Conservation (phyloP, 345 rosid genomes). For the Carallia brachiata region DNA sequence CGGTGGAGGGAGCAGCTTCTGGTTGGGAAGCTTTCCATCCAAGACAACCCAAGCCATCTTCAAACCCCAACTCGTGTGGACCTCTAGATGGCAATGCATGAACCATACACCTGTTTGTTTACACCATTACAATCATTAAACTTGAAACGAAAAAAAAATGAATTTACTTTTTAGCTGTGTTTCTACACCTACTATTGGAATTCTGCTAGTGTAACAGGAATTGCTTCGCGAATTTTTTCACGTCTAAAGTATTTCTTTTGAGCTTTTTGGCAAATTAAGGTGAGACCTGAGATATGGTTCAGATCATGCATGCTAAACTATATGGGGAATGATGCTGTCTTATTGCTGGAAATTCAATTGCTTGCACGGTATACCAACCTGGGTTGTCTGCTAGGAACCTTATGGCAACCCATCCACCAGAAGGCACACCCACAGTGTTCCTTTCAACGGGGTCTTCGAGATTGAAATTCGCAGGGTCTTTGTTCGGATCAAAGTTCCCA, state of each 20-base stretch:
- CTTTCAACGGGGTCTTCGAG: constrained; percentile 17
- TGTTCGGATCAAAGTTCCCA: constrained; percentile 14
- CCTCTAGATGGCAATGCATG: constrained; percentile 20
- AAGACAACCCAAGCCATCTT: constrained; percentile 15
- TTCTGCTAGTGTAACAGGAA: too few relatives aligned
- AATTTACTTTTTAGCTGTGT: too few relatives aligned
- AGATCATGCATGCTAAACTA: too few relatives aligned
- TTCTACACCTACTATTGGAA: too few relatives aligned
- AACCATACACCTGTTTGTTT: constrained; percentile 15
- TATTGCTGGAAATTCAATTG: neutral
- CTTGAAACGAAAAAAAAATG: neutral
- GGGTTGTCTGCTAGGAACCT: constrained; percentile 19
- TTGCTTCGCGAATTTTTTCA: too few relatives aligned
- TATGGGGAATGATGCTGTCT: neutral
- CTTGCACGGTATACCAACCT: constrained; percentile 12
- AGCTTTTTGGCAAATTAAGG: too few relatives aligned
- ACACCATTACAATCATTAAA: neutral
- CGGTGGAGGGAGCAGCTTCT: constrained; percentile 16
- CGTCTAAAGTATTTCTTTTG: too few relatives aligned
- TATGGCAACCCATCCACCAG: constrained; percentile 21
- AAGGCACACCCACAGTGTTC: constrained; percentile 18
- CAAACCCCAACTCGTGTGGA: constrained; percentile 19
- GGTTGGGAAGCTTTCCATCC: constrained; percentile 15
- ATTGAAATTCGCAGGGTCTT: constrained; percentile 12
- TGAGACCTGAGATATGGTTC: too few relatives aligned